Base-by-base conservation (phyloP, 345 rosid genomes). In the Heritiera fomes region DNA sequence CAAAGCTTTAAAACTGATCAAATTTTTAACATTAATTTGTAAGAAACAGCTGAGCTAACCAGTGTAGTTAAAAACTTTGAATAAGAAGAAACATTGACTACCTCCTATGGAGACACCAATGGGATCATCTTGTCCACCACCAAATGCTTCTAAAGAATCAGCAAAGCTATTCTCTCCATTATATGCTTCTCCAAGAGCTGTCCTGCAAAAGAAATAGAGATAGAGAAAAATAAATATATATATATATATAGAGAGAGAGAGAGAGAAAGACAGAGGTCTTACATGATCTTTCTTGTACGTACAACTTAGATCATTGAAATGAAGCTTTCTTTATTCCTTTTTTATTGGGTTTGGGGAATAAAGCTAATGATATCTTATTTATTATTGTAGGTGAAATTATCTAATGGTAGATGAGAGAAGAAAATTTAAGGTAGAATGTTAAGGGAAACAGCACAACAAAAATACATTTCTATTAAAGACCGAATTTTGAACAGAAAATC, bases 61-160 rank as follows among this genome's bases (percentile, higher is more conserved):
- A 10, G 9, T 65, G 49, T 50, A 62, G 76, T 34, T 52, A 38
- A 50, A 56, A 12, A 78, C 77, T 34, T 68, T 46, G 41, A 73
- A 73, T 50, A 75, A 56, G 71, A 61, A 75, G 67, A 73, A 34
- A 78, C 59, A 74, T 70, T 78, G 3, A 82, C 84, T 82, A 93
- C 97, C 97, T 94, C 98, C 98, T 28, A 91, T 89, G 7, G 95
- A 91, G 52, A 90, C 88, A 84, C 97, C 90, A 73, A 91, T 83
- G 43, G 94, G 94, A 83, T 94, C 97, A 85, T 94, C 98, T 66
- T 85, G 91, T 78, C 94, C 97, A 77, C 92, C 97, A 60, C 95
- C 97, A 89, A 92, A 92, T 84, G 85, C 92, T 88, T 94, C 94
- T 70, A 94, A 81, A 34, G 94, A 85, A 83, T 91, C 93, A 49